Base-by-base conservation (phyloP, 2,329 filamentous ascomycete species). In the Amauroascus niger region DNA sequence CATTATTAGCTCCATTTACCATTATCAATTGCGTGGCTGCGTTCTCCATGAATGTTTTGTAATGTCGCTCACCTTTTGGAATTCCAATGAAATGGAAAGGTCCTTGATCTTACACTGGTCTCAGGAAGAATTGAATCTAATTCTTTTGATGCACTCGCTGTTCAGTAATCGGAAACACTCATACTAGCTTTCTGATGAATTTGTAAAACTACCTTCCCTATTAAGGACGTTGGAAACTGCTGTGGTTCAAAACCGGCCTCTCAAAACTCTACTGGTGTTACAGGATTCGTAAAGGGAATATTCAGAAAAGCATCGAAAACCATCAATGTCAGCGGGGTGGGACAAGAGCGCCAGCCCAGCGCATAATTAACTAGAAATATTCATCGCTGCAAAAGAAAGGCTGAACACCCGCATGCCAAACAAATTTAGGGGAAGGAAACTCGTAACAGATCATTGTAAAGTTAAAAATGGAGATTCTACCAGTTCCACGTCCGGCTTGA, bases 401-500 rank as follows among this genome's bases (percentile, higher is more conserved):
- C 3, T 13, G 6, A 11, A 43, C 3, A 24, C 5, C 7, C 9
- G 49, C 13, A 35, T 7, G 6, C 13, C 11, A 33, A 16, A 26
- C 40, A 49, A 7, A 37, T 18, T 16, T 18, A 33, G n/a, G 16
- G 11, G 16, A 45, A 48, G 32, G 13, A 39, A 28, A 47, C 14
- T 53, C 40, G 35, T 40, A 26, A 52, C 32, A 1, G 6, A 28
- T 24, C 13, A 35, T 47, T 7, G 20, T 48, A 37, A 28, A 26
- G 13, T 9, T 35, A 11, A 14, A 35, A 11, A 14, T 14, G 20
- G 14, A 35, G 9, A 43, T 44, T 40, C 50, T 57, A 96, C 91
- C 91, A 97, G 57, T 90, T 94, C 93, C 93, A 97, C 11, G 91
- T 97, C 62, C 91, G 79, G 61, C 82, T 87, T 13, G 86, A 87